A percentile compares a stretch with the other conserved stretches of the same genome.
Conservation (phyloP, 2,329 filamentous ascomycete species). For the Fusarium paranaense region DNA sequence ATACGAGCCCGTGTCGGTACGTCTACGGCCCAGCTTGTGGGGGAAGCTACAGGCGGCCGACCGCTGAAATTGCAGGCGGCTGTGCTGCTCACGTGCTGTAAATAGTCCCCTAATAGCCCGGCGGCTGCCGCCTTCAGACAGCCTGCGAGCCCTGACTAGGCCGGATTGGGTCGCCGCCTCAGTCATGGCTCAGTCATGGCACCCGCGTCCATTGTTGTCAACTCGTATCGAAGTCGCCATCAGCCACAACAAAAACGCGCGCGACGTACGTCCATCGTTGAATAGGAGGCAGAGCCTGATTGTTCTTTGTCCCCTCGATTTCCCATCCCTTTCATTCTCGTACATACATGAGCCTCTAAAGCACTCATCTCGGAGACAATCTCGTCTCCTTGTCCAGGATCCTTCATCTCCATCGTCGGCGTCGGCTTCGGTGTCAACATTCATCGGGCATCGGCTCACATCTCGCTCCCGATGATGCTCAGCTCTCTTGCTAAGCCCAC, state of each 20-base stretch:
- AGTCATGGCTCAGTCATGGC: neutral
- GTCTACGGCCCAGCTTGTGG: neutral
- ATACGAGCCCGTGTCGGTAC: neutral
- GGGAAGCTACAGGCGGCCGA: slow-evolving; percentile 3
- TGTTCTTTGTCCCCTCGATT: slow-evolving; percentile 1
- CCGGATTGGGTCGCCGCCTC: slow-evolving; percentile 21
- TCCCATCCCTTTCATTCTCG: neutral
- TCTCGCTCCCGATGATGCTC: slow-evolving; percentile 22
- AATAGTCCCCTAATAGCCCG: slow-evolving; percentile 1
- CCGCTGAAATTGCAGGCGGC: slow-evolving; percentile 4
- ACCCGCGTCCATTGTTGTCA: slow-evolving; percentile 24
- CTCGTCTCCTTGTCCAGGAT: neutral
- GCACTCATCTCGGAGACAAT: neutral
- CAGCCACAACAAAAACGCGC: slow-evolving; percentile 17
- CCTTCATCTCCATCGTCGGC: slow-evolving; percentile 17
- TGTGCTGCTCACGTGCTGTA: slow-evolving; percentile 19
- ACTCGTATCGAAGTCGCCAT: slow-evolving; percentile 27
- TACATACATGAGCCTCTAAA: neutral
- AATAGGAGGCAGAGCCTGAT: slow-evolving; percentile 23
- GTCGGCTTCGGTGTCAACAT: slow-evolving; percentile 17
- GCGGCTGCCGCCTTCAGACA: neutral
- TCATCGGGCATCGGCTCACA: slow-evolving; percentile 12
- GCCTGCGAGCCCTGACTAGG: slow-evolving; percentile 8
- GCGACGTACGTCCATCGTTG: neutral
- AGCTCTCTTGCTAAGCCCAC: slow-evolving; percentile 25